These are phyloP conservation scores for Ailanthus altissimus DNA, from an alignment of 345 rosid genomes.

Conservation along the genomic window DNA sequence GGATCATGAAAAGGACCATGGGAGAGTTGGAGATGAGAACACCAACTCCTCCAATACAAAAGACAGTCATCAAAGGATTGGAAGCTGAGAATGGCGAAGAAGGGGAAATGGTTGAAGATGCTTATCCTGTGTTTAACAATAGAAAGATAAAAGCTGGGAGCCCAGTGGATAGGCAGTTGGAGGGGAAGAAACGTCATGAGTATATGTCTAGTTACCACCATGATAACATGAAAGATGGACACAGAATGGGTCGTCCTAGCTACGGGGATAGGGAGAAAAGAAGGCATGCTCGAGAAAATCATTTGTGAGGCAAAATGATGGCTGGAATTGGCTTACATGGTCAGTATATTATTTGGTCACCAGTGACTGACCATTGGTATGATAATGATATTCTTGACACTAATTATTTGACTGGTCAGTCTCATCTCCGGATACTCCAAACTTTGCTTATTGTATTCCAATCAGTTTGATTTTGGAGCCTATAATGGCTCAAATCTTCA, in stretches of 20 bases:
- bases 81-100: constrained; percentile 51
- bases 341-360: constrained; percentile 16
- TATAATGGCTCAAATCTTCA: constrained; percentile 17
- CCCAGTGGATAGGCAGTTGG: constrained; percentile 52
- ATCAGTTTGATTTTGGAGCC: constrained; percentile 30
- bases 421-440: constrained; percentile 21
- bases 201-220: constrained; percentile 25
- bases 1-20: constrained; percentile 38
- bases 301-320: constrained; percentile 28
- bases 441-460: constrained; percentile 20
- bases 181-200: constrained; percentile 60
- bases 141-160: constrained; percentile 72
- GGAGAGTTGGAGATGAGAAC: constrained; percentile 50
- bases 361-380: constrained; percentile 16
- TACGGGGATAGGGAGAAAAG: constrained; percentile 41
- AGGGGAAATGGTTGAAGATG: constrained; percentile 66
- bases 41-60: constrained; percentile 29
- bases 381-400: neutral
- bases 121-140: constrained; percentile 47
- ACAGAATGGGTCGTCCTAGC: constrained; percentile 24
- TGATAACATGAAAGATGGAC: constrained; percentile 31
- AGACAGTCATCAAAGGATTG: constrained; percentile 33
- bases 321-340: neutral
- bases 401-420: constrained; percentile 20
- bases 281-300: constrained; percentile 48